Percentiles rank a stretch among this genome's conserved stretches.
Evolutionary conservation across 768 basidiomycete genomes (phyloP).

Genomic region (Tylopilus sp.): DNA sequence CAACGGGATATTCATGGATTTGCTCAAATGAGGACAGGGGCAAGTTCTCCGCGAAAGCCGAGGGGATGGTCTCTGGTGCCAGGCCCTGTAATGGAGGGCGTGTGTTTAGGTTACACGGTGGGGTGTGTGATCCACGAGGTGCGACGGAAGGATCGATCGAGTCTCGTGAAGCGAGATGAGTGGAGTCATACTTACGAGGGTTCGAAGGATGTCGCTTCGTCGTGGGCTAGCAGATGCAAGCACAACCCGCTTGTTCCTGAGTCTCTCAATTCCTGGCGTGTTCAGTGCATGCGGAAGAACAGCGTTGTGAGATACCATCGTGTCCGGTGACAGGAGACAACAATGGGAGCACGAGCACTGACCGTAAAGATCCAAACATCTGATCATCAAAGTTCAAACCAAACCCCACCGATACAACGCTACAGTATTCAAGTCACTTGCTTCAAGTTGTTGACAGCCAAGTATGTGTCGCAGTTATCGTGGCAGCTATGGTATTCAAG

Average conservation of each 20-base stretch:
- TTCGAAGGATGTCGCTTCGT: slow-evolving; percentile 76
- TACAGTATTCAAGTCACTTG: no score
- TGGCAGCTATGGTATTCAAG: no score
- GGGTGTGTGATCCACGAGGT: neutral
- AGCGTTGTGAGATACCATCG: slow-evolving; percentile 35
- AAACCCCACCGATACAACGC: no score
- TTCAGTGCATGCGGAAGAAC: slow-evolving; percentile 64
- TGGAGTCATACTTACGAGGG: slow-evolving; percentile 51
- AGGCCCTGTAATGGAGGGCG: slow-evolving; percentile 43
- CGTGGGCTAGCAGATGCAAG: slow-evolving; percentile 87
- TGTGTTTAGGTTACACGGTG: neutral
- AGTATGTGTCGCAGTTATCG: no score
- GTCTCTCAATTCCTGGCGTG: slow-evolving; percentile 59
- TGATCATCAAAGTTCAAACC: no score
- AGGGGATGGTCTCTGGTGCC: slow-evolving; percentile 67
- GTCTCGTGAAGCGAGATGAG: neutral
- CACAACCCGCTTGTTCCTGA: slow-evolving; percentile 73
- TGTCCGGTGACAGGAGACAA: neutral
- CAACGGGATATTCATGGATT: slow-evolving; percentile 69
- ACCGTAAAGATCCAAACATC: neutral
- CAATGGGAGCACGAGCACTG: neutral
- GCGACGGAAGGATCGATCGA: neutral
- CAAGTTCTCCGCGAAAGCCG: slow-evolving; percentile 79
- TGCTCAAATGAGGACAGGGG: slow-evolving; percentile 63
- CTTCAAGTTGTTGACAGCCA: no score